phyloP scores from a whole-genome alignment of 306 rosid species.

The Abrus pulchellus region DNA sequence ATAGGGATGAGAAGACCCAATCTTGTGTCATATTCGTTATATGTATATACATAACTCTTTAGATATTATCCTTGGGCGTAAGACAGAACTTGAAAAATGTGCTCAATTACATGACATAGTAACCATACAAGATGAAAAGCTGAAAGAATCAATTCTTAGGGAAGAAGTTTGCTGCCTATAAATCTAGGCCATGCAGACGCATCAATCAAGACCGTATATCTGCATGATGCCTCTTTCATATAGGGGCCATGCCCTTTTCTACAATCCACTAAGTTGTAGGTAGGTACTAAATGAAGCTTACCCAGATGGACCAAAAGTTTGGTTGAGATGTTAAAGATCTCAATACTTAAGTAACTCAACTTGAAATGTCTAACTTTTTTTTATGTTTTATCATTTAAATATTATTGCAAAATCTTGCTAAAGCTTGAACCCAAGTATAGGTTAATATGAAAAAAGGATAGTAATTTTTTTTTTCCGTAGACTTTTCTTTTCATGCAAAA shows the following conservation, averaged over 20 bases:
- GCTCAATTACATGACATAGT: slow-evolving; percentile 28
- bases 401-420: slow-evolving; percentile 4
- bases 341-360: neutral
- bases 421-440: neutral
- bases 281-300: neutral
- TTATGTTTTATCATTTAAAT: neutral
- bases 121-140: slow-evolving; percentile 41
- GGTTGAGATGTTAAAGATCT: neutral
- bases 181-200: slow-evolving; percentile 31
- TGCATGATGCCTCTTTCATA: slow-evolving; percentile 21
- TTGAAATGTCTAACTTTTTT: neutral
- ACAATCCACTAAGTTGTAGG: slow-evolving; percentile 22
- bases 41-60: neutral
- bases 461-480: too few relatives aligned
- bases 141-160: slow-evolving; percentile 45
- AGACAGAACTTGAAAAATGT: slow-evolving; percentile 44
- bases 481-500: too few relatives aligned
- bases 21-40: slow-evolving; percentile 32
- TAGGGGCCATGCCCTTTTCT: slow-evolving; percentile 23
- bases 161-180: slow-evolving; percentile 27
- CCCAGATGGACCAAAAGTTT: neutral
- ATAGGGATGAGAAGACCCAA: slow-evolving; percentile 1
- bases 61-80: slow-evolving; percentile 13
- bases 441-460: neutral
- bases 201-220: slow-evolving; percentile 28